phyloP scores from a whole-genome alignment of 2,329 filamentous ascomycete species.

The Myotisia sp. region DNA sequence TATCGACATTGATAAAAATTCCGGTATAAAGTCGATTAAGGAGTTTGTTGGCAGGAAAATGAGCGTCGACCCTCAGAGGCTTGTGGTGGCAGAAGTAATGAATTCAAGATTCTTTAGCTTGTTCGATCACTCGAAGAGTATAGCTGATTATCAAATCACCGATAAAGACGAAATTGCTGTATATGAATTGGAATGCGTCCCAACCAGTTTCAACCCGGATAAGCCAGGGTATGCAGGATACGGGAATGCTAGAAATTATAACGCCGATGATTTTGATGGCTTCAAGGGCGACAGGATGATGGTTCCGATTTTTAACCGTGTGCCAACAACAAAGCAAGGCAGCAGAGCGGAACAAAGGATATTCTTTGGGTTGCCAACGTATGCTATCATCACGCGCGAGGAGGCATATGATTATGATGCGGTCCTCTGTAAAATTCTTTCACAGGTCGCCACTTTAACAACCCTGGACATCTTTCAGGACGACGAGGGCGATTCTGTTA shows the following conservation, averaged over 20 bases:
- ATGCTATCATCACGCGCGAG: conserved; percentile 59
- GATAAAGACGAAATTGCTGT: conserved; percentile 50
- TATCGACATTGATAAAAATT: conserved; percentile 60
- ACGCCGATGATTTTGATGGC: conserved; percentile 29
- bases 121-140: conserved; percentile 54
- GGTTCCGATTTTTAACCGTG: conserved; percentile 35
- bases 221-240: conserved; percentile 24
- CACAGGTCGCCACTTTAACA: conserved; percentile 61
- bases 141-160: conserved; percentile 57
- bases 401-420: conserved; percentile 55
- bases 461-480: conserved; percentile 51
- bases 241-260: conserved; percentile 20
- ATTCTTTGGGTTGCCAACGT: conserved; percentile 36
- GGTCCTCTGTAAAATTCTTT: conserved; percentile 67
- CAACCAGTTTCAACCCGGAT: conserved; percentile 58
- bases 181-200: conserved; percentile 62
- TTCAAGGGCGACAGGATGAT: conserved; percentile 33
- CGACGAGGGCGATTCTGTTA: conserved; percentile 31
- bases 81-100: conserved; percentile 76
- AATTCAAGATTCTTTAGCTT: conserved; percentile 74
- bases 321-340: too few species aligned
- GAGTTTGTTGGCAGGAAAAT: conserved; percentile 43
- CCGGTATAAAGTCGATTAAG: conserved; percentile 41
- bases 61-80: conserved; percentile 36
- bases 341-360: conserved; percentile 15